Percentiles rank a stretch among this genome's conserved stretches.
phyloP scores from a whole-genome alignment of 2,329 filamentous ascomycete genomes.

The Pseudogymnoascus sp. region DNA sequence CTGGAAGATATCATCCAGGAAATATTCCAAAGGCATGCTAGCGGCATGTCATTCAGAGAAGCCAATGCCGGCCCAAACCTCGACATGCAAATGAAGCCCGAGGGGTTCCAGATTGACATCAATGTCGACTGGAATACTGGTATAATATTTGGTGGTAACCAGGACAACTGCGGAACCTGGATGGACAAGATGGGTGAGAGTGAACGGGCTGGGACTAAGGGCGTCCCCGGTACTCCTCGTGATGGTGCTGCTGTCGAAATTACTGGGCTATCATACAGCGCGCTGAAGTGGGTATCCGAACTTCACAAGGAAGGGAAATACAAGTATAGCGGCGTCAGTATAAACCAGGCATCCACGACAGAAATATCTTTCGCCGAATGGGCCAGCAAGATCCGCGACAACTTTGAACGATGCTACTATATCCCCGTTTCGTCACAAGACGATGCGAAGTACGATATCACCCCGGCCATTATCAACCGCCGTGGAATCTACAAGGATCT shows the following conservation, averaged over 20 bases:
- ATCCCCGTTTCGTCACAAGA: constrained; percentile 62
- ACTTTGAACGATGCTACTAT: constrained; percentile 90
- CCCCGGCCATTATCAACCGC: constrained; percentile 71
- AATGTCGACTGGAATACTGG: constrained; percentile 86
- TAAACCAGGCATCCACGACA: constrained; percentile 42
- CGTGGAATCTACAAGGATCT: constrained; percentile 97
- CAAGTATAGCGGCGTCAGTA: constrained; percentile 63
- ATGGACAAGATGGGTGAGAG: constrained; percentile 99
- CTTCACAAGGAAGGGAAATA: constrained; percentile 63
- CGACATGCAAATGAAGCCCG: constrained; percentile 85
- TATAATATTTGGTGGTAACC: constrained; percentile 87
- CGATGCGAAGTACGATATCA: constrained; percentile 71
- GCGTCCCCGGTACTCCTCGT: constrained; percentile 88
- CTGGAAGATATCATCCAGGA: constrained; percentile 89
- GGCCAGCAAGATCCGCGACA: constrained; percentile 69
- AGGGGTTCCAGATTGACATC: constrained; percentile 88
- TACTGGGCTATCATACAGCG: constrained; percentile 85
- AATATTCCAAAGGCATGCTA: constrained; percentile 81
- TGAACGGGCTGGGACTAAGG: constrained; percentile 80
- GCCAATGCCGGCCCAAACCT: constrained; percentile 84
- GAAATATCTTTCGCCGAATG: constrained; percentile 66
- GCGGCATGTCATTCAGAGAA: constrained; percentile 84
- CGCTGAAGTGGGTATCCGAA: constrained; percentile 66
- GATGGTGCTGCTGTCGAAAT: constrained; percentile 95
- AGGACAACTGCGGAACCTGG: constrained; percentile 95